These are phyloP conservation scores for Mallotus repandus DNA, from an alignment of 441 rosid genomes.

Conservation along the genomic window DNA sequence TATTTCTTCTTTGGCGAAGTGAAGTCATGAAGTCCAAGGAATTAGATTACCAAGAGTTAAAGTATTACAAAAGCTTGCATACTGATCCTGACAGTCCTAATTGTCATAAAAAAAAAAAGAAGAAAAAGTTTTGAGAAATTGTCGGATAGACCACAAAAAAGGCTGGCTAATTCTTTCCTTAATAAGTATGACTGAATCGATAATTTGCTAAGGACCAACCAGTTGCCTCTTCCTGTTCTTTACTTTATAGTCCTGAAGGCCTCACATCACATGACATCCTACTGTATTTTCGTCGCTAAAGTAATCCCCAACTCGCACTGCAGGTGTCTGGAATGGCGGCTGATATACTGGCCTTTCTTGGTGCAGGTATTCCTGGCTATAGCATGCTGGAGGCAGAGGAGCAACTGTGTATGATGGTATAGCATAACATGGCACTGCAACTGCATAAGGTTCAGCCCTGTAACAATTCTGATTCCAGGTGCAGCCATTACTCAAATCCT, in stretches of 20 bases:
- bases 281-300: slow-evolving; percentile 58
- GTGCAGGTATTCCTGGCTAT: slow-evolving; percentile 26
- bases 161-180: not conserved
- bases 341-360: slow-evolving; percentile 24
- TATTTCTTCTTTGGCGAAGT: not conserved
- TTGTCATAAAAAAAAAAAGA: not conserved
- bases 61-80: not conserved
- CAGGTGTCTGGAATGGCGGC: slow-evolving; percentile 34
- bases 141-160: not conserved
- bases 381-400: slow-evolving; percentile 31
- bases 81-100: not conserved
- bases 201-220: not conserved
- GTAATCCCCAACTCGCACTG: slow-evolving; percentile 43
- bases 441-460: slow-evolving; percentile 35
- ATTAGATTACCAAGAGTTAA: not conserved
- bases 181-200: not conserved
- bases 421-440: slow-evolving; percentile 38
- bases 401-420: slow-evolving; percentile 34
- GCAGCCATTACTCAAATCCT: slow-evolving; percentile 17
- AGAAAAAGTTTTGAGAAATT: not conserved
- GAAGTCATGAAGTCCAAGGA: not conserved
- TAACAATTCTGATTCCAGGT: slow-evolving; percentile 23
- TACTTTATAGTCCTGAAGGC: not conserved
- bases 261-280: slow-evolving; percentile 59
- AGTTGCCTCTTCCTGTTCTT: not conserved